phyloP scores from a whole-genome alignment of 2,329 filamentous ascomycete species.

The Ascochyta lentis region DNA sequence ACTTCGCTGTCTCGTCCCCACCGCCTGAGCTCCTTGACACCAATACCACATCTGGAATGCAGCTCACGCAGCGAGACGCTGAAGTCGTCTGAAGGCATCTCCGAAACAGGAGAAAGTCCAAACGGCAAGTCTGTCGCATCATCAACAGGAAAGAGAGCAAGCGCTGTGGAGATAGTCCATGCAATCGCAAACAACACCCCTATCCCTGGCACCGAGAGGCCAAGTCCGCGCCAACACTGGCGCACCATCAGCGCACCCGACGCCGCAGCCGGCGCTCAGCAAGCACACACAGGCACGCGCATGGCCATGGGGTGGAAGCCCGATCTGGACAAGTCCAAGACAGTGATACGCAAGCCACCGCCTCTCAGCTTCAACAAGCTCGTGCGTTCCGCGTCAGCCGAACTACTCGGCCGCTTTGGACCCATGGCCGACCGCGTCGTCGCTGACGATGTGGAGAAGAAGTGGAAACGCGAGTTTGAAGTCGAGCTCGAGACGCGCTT shows the following conservation, averaged over 20 bases:
- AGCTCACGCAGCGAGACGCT: constrained; percentile 30
- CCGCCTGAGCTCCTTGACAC: constrained; percentile 35
- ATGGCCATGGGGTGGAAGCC: constrained; percentile 30
- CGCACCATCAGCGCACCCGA: constrained; percentile 25
- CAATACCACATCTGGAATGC: constrained; percentile 26
- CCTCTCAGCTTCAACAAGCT: constrained; percentile 1
- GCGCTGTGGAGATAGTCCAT: constrained; percentile 29
- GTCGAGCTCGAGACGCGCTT: constrained; percentile 19
- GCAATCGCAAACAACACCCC: constrained; percentile 30
- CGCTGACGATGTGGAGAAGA: constrained; percentile 11
- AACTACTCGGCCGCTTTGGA: constrained; percentile 22
- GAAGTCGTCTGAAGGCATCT: constrained; percentile 8
- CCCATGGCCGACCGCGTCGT: constrained; percentile 14
- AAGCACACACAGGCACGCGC: background rate
- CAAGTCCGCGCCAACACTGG: constrained; percentile 13
- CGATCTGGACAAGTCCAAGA: constrained; percentile 2
- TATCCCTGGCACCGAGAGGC: constrained; percentile 21
- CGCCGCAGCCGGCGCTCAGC: constrained; percentile 1
- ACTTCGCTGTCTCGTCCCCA: constrained; percentile 41
- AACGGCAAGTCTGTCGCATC: constrained; percentile 13
- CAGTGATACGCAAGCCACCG: background rate
- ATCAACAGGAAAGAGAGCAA: constrained; percentile 20
- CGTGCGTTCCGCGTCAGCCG: constrained; percentile 19
- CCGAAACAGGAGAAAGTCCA: constrained; percentile 4
- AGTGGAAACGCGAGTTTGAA: constrained; percentile 21